These are phyloP conservation scores for Coelastrella sp. DNA, from an alignment of 139 green algal genomes.

Conservation along the genomic window DNA sequence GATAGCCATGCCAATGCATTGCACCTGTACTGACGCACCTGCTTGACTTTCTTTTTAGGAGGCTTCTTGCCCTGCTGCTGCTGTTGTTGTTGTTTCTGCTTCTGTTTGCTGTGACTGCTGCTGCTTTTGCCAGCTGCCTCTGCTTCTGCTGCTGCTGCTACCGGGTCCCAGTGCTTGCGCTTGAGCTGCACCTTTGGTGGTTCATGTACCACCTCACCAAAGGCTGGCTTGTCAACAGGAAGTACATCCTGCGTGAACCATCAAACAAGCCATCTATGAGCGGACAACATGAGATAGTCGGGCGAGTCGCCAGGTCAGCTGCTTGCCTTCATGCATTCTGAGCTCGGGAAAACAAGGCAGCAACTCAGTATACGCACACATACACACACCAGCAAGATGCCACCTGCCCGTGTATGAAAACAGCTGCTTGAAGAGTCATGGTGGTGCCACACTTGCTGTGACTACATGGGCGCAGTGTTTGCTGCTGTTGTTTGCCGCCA, in stretches of 20 bases:
- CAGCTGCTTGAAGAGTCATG: too few relatives aligned
- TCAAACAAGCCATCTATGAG: too few relatives aligned
- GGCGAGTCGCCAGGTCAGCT: too few relatives aligned
- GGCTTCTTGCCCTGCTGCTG: neutral
- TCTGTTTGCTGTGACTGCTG: constrained; percentile 11
- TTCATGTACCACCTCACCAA: constrained; percentile 46
- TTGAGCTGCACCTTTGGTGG: constrained; percentile 48
- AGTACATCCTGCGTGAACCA: constrained; percentile 18
- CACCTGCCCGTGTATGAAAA: too few relatives aligned
- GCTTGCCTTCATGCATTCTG: too few relatives aligned
- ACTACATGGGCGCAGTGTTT: too few relatives aligned
- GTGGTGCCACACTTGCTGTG: too few relatives aligned
- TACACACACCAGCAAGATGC: too few relatives aligned
- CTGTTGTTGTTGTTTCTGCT: constrained; percentile 19
- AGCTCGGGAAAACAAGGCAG: too few relatives aligned
- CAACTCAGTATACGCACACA: too few relatives aligned
- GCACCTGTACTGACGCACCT: neutral
- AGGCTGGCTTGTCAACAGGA: neutral
- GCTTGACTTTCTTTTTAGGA: neutral
- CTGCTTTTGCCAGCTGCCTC: neutral
- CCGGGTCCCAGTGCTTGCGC: constrained; percentile 44
- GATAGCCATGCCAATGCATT: neutral
- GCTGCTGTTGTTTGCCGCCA: too few relatives aligned
- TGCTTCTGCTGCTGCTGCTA: constrained; percentile 9
- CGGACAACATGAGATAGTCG: too few relatives aligned